A percentile compares a stretch with the other conserved stretches of the same genome.
phyloP scores from a whole-genome alignment of 768 basidiomycete species.

The Krasilnikovozyma curviuscula region DNA sequence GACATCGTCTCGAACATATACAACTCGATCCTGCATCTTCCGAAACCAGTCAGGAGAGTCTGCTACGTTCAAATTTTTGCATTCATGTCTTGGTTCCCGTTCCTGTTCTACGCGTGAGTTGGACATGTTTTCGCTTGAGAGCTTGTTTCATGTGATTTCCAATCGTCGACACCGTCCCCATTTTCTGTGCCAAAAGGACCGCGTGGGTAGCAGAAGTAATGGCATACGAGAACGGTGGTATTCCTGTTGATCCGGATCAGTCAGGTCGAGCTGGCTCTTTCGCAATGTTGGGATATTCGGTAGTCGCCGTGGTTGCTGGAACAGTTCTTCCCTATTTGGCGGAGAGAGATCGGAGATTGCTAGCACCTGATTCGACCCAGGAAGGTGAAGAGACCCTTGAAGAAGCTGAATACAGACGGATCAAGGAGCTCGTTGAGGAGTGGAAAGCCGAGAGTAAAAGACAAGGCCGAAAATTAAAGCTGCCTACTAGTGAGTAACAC shows the following conservation, averaged over 20 bases:
- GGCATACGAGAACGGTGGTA: slow-evolving; percentile 52
- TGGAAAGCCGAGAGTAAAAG: slow-evolving; percentile 73
- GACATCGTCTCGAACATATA: slow-evolving; percentile 66
- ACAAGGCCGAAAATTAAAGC: slow-evolving; percentile 36
- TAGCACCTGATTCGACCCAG: slow-evolving; percentile 33
- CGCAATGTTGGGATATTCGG: slow-evolving; percentile 75
- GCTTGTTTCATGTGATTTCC: neutral
- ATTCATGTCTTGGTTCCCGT: slow-evolving; percentile 98
- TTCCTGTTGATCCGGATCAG: slow-evolving; percentile 53
- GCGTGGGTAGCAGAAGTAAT: slow-evolving; percentile 88
- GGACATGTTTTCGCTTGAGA: too few relatives aligned
- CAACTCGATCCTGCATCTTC: slow-evolving; percentile 50
- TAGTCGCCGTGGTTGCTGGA: slow-evolving; percentile 73
- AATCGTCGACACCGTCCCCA: neutral
- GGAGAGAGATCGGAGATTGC: slow-evolving; percentile 57
- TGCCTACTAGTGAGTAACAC: slow-evolving; percentile 41
- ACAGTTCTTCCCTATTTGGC: slow-evolving; percentile 61
- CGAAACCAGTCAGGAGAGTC: slow-evolving; percentile 65
- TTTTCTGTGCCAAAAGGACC: slow-evolving; percentile 36
- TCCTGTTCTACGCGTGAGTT: slow-evolving; percentile 74
- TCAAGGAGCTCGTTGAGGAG: slow-evolving; percentile 48
- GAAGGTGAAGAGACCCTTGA: slow-evolving; percentile 41
- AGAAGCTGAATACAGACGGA: slow-evolving; percentile 50
- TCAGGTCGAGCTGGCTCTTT: slow-evolving; percentile 72
- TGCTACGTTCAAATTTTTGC: slow-evolving; percentile 88